Base-by-base conservation (phyloP, 768 basidiomycete species). In the Mycena rebaudengoi region DNA sequence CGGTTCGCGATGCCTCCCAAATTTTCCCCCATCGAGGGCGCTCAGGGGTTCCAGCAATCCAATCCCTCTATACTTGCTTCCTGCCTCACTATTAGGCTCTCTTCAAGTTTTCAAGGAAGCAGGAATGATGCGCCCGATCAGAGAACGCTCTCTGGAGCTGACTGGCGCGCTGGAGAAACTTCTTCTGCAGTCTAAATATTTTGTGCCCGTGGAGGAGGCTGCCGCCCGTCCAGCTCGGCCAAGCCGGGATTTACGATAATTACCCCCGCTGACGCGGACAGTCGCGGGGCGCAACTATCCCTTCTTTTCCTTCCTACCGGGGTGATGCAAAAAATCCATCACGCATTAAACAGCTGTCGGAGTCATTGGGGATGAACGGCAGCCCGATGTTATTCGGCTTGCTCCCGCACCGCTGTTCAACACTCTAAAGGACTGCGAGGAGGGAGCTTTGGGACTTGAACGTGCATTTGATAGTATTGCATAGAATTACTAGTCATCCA, bases 21-120 rank as follows among this genome's bases (percentile, higher is more conserved):
- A 51, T 99, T 98, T 79, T 85, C 86, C 48, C 91, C 96, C 10
- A 92, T 94, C 65, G 84, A 83, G 20, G 98, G 98, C 56, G 98
- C 98, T 0, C 92, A 95, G 75, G 96, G 96, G 40, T 98, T 92
- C 79, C 96, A 98, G 74, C 92, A 97, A 76, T 98, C 96, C 37
- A 99, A 98, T 78, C 96, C 98, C 10, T 91, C 89, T 58, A 88
- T 93, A 33, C 80, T 99, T 63, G 85, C 88, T 32, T 83, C n/a
- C 91, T 5, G 91, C 90, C 49, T 86, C 95, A 6, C 84, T 99
- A 18, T 83, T 95, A 14, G 94, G 96, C 3, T 89, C 94, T 43
- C 83, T 99, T 33, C 86, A 91, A 70, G 78, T 92, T 14, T 93
- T 98, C 80, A 85, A 90, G 64, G 83, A 86, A 66, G 92, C 84